Evolutionary conservation across 2,329 filamentous ascomycete species (phyloP), one percentile per base, ranked within the genome.

Genomic region (Dryadomyces quercivorus): DNA sequence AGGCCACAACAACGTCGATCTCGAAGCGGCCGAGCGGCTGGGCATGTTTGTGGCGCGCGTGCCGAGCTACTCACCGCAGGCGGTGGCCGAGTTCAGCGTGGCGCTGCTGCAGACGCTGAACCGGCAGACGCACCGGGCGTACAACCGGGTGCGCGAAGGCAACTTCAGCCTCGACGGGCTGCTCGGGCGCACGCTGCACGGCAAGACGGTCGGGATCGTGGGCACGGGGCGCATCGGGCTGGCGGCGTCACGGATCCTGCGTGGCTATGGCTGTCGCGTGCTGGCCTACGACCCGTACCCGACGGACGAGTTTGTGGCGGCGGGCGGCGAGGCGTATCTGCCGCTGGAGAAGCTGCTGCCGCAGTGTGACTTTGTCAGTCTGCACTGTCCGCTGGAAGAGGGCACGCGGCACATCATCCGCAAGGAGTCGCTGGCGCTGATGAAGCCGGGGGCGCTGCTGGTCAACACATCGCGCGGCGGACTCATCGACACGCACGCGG

Each of bases 391-490:
- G 3, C 72, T 86, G 26, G 81, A 73, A 60, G 74, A 77, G 2
- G 65, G 67, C 51, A 86, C 84, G 59, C 71, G 73, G 22, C 77
- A 82, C 63, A 72, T 86, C 57, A 78, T 86, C 63, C 78, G 82
- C 62, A 69, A 69, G 16, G 61, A 69, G 4, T 73, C 77, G 8
- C 66, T 86, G 22, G 62, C 65, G 4, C 63, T 69, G 58, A 81
- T 85, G 72, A 84, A 84, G 66, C 64, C 66, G 8, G 79, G 75
- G 1, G 81, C 76, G 0, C 70, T 85, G 65, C 67, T 87, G 36
- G 72, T 87, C 59, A 85, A 87, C 66, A 87, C 83, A 0, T 85
- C 82, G 3, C 77, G 84, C 1, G 84, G 84, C 20, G 81, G 76
- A 1, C 68, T 87, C 53, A 72, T 87, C 57, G 71, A 85, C 62